Evolutionary conservation across 257 asterid species (phyloP).

Genomic region (Gynochthodes officinalis): DNA sequence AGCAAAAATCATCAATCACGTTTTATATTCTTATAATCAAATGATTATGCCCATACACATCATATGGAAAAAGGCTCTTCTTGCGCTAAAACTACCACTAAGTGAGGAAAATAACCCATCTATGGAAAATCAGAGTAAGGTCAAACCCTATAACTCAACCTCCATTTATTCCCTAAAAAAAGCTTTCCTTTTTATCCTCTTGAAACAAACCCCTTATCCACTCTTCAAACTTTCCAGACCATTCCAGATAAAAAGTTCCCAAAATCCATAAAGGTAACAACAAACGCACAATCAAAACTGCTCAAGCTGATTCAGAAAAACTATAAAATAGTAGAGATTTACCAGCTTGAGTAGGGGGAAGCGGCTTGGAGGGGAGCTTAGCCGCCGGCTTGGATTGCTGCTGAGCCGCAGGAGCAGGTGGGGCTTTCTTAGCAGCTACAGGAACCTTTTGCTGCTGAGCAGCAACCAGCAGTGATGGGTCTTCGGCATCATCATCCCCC

Average conservation of each 20-base stretch:
- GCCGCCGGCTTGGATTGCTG: slow-evolving; percentile 41
- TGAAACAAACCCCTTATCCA: too few relatives aligned
- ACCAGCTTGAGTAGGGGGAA: slow-evolving; percentile 80
- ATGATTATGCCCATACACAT: too few relatives aligned
- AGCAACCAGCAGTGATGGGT: slow-evolving; percentile 58
- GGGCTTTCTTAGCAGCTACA: slow-evolving; percentile 48
- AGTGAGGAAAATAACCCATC: background rate
- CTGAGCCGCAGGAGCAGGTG: slow-evolving; percentile 33
- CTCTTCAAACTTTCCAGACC: background rate
- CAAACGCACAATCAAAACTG: background rate
- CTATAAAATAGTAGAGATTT: background rate
- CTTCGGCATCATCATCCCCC: slow-evolving; percentile 68
- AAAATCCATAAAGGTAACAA: background rate
- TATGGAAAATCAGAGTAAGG: background rate
- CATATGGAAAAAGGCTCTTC: background rate
- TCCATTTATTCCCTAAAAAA: background rate
- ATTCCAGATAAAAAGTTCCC: background rate
- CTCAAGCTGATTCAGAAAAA: background rate
- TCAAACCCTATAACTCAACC: background rate
- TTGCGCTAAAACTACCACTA: background rate
- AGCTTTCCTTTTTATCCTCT: background rate
- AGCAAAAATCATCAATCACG: background rate
- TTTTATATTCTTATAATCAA: background rate
- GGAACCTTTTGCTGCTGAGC: slow-evolving; percentile 53
- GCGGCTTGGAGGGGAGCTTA: slow-evolving; percentile 75